These are phyloP conservation scores for Stipa capillata DNA, from an alignment of 176 grass and related monocot species.

Conservation along the genomic window DNA sequence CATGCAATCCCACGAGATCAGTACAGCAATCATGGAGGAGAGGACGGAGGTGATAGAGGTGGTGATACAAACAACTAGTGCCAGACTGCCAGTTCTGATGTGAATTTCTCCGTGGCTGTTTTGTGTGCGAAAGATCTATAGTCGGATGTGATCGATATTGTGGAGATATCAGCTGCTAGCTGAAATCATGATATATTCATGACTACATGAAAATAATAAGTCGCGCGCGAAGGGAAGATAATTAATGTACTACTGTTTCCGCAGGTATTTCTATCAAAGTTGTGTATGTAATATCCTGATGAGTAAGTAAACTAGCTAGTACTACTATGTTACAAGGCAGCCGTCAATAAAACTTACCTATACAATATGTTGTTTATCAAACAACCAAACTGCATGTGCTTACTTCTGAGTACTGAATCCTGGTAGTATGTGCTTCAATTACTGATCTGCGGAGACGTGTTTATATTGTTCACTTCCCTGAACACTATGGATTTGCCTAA, in stretches of 20 bases:
- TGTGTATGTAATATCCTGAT: not conserved
- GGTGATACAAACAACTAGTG: conserved; percentile 33
- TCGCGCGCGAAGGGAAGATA: not conserved
- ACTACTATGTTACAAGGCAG: not conserved
- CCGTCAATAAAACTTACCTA: not conserved
- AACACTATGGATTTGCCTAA: too few relatives aligned
- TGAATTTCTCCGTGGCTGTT: not conserved
- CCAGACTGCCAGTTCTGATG: not conserved
- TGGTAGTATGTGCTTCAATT: not conserved
- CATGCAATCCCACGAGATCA: conserved; percentile 46
- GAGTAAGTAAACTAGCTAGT: not conserved
- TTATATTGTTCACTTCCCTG: too few relatives aligned
- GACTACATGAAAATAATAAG: not conserved
- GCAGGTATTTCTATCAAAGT: too few relatives aligned
- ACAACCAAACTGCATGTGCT: not conserved
- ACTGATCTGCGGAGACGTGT: too few relatives aligned
- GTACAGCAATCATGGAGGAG: conserved; percentile 32
- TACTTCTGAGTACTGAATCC: not conserved
- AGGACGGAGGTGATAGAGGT: not conserved
- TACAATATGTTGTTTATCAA: not conserved
- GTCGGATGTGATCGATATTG: not conserved
- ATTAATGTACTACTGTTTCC: too few relatives aligned
- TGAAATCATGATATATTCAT: not conserved
- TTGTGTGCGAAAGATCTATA: not conserved
- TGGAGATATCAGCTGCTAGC: not conserved